Conservation (phyloP, 2,329 filamentous ascomycete species). For the Scedosporium aurantiacum region DNA sequence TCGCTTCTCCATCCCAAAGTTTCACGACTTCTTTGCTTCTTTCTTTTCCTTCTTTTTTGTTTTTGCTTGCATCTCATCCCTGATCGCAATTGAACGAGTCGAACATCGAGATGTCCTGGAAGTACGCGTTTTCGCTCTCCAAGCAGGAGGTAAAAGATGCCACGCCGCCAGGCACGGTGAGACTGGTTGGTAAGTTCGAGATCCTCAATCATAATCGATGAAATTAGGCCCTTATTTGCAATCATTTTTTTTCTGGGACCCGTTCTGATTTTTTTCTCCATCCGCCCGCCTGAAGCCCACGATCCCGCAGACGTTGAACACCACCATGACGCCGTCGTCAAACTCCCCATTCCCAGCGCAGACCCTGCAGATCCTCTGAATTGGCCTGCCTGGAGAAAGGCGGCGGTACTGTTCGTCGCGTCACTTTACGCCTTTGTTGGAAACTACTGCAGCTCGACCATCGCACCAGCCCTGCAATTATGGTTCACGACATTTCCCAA, state of each 20-base stretch:
- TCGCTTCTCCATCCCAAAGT: too few relatives aligned
- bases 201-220: background rate
- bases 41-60: too few relatives aligned
- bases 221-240: background rate
- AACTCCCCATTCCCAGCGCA: slow-evolving; percentile 14
- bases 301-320: background rate
- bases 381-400: slow-evolving; percentile 21
- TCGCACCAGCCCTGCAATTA: slow-evolving; percentile 21
- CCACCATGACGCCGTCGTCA: background rate
- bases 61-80: too few relatives aligned
- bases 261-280: background rate
- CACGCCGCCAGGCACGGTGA: slow-evolving; percentile 13
- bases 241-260: background rate
- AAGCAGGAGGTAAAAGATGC: slow-evolving; percentile 11
- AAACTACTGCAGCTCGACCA: slow-evolving; percentile 21
- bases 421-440: slow-evolving; percentile 22
- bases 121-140: slow-evolving; percentile 13
- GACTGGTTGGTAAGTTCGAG: slow-evolving; percentile 12
- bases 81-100: too few relatives aligned
- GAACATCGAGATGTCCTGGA: slow-evolving; percentile 8
- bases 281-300: background rate
- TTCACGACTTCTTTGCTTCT: too few relatives aligned
- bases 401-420: slow-evolving; percentile 15
- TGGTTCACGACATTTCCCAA: slow-evolving; percentile 20
- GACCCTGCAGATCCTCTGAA: slow-evolving; percentile 26